Base-by-base conservation (phyloP, 345 rosid genomes). In the Acer campestre region DNA sequence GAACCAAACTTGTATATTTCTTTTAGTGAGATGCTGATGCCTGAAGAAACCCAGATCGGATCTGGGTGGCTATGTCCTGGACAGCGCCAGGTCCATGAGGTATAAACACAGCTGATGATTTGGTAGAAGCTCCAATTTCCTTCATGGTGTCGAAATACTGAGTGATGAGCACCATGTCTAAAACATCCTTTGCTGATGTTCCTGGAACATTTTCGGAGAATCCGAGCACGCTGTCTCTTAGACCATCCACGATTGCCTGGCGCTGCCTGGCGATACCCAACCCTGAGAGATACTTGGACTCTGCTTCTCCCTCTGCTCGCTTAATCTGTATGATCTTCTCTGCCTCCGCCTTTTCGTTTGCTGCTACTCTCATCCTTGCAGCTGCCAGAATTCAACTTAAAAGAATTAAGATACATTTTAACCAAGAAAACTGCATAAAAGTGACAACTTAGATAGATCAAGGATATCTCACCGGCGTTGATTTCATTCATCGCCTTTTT, bases 221-320 rank as follows among this genome's bases (percentile, higher is more conserved):
- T 9, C 88, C 91, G 0, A 88, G 81, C 49, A 88, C 91, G 62
- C 91, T 88, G 73, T 88, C 91, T 77, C 91, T 84, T 0, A 88
- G 83, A 27, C 91, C 91, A 25, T 88, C 91, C 3, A 88, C 91
- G 13, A 88, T 88, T 0, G 91, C 91, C 80, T 88, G 91, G 67
- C 89, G 83, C 74, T 88, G 91, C 20, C 88, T 66, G 18, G 91
- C 91, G 6, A 86, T 80, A 42, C 91, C 91, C 38, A 88, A 83
- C 12, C 89, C 91, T 0, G 91, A 76, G 3, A 88, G 78, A 78
- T 88, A 88, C 44, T 88, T 88, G 6, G 91, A 84, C 76, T 86
- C 91, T 1, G 88, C 86, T 17, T 83, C 91, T 10, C 89, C 91
- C 77, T 86, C 91, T 31, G 89, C 89, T 80, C 86, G 77, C 84